Evolutionary conservation across 495 filamentous ascomycete genomes (phyloP).

Genomic region (Cenococcum geophilum): DNA sequence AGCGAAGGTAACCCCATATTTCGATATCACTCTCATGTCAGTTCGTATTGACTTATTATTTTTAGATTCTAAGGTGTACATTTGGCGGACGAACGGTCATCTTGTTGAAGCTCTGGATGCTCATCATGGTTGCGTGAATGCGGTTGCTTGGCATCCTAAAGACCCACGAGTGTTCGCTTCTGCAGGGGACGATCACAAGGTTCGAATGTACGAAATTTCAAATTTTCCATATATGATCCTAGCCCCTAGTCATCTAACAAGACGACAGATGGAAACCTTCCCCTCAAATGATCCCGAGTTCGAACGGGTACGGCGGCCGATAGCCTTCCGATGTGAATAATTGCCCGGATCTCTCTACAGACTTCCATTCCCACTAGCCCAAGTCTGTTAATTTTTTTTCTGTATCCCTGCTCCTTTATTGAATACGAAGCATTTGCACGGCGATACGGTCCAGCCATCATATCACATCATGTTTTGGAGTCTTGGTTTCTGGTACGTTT

Average conservation of each 20-base stretch:
- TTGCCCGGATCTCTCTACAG: neutral
- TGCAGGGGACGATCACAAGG: slow-evolving; percentile 77
- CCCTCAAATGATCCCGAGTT: neutral
- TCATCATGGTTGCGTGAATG: slow-evolving; percentile 71
- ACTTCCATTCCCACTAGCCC: neutral
- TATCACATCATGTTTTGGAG: slow-evolving; percentile 1
- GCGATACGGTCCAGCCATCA: neutral
- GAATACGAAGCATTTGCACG: neutral
- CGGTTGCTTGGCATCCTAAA: slow-evolving; percentile 84
- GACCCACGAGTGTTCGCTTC: slow-evolving; percentile 84
- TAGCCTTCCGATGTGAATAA: neutral
- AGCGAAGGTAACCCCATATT: slow-evolving; percentile 64
- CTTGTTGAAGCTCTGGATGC: slow-evolving; percentile 70
- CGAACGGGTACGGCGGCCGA: slow-evolving; percentile 1
- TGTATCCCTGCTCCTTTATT: neutral
- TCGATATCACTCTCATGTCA: neutral
- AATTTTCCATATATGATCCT: neutral
- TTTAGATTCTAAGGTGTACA: slow-evolving; percentile 65
- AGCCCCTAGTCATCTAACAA: neutral
- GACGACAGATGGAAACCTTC: slow-evolving; percentile 5
- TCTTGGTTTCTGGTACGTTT: neutral
- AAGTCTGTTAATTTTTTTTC: neutral
- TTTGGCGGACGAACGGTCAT: slow-evolving; percentile 78
- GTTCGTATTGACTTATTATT: slow-evolving; percentile 11
- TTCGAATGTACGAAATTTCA: slow-evolving; percentile 63